These are phyloP conservation scores for Dendrocalamus sinicus DNA, from an alignment of 176 grass and related monocot genomes.

Conservation along the genomic window DNA sequence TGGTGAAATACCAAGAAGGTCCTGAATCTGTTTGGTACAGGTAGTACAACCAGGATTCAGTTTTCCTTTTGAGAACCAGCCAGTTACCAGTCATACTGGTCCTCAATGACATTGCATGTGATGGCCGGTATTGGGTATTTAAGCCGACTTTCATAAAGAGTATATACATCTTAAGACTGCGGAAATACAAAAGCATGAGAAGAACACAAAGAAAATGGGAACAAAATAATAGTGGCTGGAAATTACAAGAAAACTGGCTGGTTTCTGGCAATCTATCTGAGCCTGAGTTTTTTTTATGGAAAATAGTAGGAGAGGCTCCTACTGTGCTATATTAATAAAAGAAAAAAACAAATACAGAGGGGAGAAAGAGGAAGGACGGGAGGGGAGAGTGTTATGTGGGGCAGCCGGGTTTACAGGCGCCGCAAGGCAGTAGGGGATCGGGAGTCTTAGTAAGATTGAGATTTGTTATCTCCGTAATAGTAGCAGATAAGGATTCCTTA, in stretches of 20 bases:
- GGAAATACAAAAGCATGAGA: background rate
- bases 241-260: background rate
- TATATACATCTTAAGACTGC: background rate
- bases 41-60: background rate
- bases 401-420: too few relatives aligned
- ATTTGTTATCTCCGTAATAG: too few relatives aligned
- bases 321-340: too few relatives aligned
- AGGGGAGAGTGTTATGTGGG: too few relatives aligned
- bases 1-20: background rate
- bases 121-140: background rate
- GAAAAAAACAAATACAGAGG: too few relatives aligned
- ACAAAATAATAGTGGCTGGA: constrained; percentile 11
- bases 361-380: too few relatives aligned
- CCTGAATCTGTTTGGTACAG: background rate
- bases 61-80: constrained; percentile 1
- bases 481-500: too few relatives aligned
- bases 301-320: too few relatives aligned
- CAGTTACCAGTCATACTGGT: background rate
- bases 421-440: too few relatives aligned
- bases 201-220: constrained; percentile 4
- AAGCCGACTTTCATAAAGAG: background rate
- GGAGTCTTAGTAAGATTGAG: too few relatives aligned
- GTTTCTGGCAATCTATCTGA: background rate
- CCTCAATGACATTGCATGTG: background rate
- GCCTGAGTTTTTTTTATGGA: background rate